phyloP scores from a whole-genome alignment of 495 filamentous ascomycete genomes.

The Parathielavia hyrcaniae region DNA sequence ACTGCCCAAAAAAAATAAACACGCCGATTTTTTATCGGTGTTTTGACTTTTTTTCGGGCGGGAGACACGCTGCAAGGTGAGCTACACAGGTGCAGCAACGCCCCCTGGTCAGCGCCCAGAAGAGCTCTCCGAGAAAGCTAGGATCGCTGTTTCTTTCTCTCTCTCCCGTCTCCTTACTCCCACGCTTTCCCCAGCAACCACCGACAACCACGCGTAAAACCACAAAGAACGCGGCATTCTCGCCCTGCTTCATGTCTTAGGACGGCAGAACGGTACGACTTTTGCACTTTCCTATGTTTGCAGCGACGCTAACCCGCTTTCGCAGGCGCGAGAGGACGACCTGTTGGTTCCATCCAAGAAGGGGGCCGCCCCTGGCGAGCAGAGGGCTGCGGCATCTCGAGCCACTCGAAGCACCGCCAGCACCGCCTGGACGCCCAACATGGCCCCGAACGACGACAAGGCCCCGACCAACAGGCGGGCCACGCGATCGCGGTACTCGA shows the following conservation, averaged over 20 bases:
- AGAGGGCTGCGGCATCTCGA: constrained; percentile 8
- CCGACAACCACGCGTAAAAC: constrained; percentile 20
- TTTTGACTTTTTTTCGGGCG: neutral
- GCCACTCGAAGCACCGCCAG: constrained; percentile 2
- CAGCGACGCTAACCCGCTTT: constrained; percentile 27
- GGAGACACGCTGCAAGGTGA: constrained; percentile 9
- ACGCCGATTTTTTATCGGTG: neutral
- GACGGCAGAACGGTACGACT: constrained; percentile 20
- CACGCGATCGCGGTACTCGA: constrained; percentile 50
- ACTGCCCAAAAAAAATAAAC: neutral
- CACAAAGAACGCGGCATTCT: constrained; percentile 23
- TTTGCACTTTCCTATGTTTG: constrained; percentile 8
- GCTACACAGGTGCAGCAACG: neutral
- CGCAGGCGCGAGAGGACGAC: constrained; percentile 28
- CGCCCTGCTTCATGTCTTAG: constrained; percentile 20
- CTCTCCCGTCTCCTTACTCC: constrained; percentile 15
- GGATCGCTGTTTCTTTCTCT: constrained; percentile 14
- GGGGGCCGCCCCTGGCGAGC: constrained; percentile 24
- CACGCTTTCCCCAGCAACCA: constrained; percentile 20
- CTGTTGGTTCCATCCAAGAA: constrained; percentile 27
- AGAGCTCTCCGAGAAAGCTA: constrained; percentile 25
- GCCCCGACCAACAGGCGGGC: constrained; percentile 33
- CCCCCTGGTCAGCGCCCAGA: constrained; percentile 22
- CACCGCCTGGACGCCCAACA: constrained; percentile 14
- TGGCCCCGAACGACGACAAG: constrained; percentile 23